Base-by-base conservation (phyloP, 257 asterid species). In the Fraxinus quadrangulata region DNA sequence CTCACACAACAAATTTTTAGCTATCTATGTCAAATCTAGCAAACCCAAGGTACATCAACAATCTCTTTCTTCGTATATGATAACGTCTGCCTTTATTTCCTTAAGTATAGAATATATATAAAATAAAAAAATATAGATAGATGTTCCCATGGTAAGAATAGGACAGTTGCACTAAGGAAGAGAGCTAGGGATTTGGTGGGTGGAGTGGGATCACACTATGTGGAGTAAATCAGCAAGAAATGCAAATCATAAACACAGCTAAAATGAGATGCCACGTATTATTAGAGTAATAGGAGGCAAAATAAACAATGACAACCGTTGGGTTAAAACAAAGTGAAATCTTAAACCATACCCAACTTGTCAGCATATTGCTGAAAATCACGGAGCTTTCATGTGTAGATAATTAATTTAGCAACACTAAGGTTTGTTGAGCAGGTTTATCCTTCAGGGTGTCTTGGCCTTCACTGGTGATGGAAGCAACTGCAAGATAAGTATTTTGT, bases 401-500 rank as follows among this genome's bases (percentile, higher is more conserved):
- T 47, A 42, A 51, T 71, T 77, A 72, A 71, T 83, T 69, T 28
- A 73, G 65, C 65, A 36, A 63, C 24, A 72, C 40, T 74, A 42
- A 31, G 73, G 47, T 73, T 61, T 31, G 75, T 45, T 61, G 36
- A 79, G 80, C 42, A 14, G 75, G 67, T 24, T 24, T 68, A 75
- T 12, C 42, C 31, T 80, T 92, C 93, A 92, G 51, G 92, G 70
- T 71, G 92, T 16, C 84, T 92, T 92, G 66, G 94, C 86, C 88
- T 91, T 92, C 59, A 37, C 89, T 56, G 91, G 80, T 6, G 94
- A 81, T 28, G 97, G 96, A 76, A 92, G 94, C 89, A 92, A 80
- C 97, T 90, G 93, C 86, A 83, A 72, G 72, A 17, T 33, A 61
- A 21, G 45, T 4, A 67, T 24, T 16, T 71, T 34, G 59, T 1